These are phyloP conservation scores for Monosporozyma servazzii DNA, from an alignment of 805 yeast genomes.

Conservation along the genomic window DNA sequence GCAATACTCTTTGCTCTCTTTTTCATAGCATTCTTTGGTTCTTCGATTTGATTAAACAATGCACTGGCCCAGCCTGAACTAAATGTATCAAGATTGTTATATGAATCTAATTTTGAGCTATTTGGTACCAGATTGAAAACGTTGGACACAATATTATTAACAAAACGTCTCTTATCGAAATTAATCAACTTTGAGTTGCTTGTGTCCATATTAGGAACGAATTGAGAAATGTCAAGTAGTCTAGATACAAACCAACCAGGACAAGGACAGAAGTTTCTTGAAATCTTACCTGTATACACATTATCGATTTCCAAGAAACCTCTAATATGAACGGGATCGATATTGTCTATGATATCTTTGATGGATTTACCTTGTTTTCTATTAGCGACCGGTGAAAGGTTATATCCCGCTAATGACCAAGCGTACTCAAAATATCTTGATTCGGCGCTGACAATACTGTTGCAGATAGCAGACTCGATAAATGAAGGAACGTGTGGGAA, in stretches of 20 bases:
- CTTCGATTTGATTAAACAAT: conserved; percentile 23
- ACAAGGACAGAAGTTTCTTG: conserved; percentile 59
- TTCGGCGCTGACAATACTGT: conserved; percentile 73
- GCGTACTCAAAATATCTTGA: conserved; percentile 56
- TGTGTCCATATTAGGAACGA: conserved; percentile 69
- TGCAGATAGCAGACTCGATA: conserved; percentile 67
- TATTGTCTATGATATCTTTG: conserved; percentile 14
- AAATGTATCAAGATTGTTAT: background rate
- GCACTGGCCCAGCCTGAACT: conserved; percentile 12
- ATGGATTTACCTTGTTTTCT: conserved; percentile 25
- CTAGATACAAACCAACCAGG: conserved; percentile 87
- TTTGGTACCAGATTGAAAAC: conserved; percentile 36
- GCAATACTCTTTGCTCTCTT: conserved; percentile 34
- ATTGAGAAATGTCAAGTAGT: conserved; percentile 63
- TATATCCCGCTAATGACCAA: conserved; percentile 55
- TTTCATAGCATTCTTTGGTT: conserved; percentile 20
- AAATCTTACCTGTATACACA: conserved; percentile 21
- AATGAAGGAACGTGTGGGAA: conserved; percentile 68
- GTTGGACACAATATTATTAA: conserved; percentile 51
- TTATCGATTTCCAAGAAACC: conserved; percentile 29
- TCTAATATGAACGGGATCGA: conserved; percentile 18
- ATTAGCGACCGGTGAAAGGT: conserved; percentile 11
- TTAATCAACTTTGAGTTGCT: conserved; percentile 60
- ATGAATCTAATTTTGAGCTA: conserved; percentile 2
- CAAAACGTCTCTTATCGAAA: conserved; percentile 75